Evolutionary conservation across 345 rosid genomes (phyloP).

Genomic region (Rhodomyrtus tomentosa): DNA sequence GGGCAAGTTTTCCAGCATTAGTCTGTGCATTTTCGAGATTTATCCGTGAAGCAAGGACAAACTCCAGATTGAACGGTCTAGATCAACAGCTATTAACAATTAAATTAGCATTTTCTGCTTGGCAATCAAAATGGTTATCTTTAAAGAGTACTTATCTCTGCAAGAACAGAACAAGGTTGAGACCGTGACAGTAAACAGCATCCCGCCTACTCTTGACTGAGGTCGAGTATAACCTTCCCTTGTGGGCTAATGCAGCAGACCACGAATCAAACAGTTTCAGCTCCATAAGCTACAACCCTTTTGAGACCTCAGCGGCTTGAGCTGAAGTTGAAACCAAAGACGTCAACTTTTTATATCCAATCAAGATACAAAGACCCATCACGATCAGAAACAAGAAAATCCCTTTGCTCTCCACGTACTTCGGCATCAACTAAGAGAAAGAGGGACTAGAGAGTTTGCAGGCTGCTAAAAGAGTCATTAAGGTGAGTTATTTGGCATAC

Average conservation of each 20-base stretch:
- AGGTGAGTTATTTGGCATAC: not conserved
- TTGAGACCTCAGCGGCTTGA: not conserved
- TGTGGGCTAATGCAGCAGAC: not conserved
- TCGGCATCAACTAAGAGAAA: not conserved
- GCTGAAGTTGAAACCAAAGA: not conserved
- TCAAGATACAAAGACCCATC: not conserved
- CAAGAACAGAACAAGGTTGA: not conserved
- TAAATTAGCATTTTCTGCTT: not conserved
- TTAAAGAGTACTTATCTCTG: not conserved
- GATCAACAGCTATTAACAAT: not conserved
- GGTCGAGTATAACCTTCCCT: not conserved
- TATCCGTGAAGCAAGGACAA: not conserved
- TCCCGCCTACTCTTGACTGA: not conserved
- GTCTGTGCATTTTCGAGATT: not conserved
- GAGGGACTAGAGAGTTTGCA: not conserved
- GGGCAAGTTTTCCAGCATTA: not conserved
- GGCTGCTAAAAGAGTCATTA: not conserved
- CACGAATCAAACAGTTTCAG: not conserved
- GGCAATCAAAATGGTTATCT: not conserved
- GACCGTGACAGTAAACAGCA: not conserved
- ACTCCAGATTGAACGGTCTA: not conserved
- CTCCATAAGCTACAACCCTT: not conserved
- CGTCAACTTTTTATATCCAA: not conserved
- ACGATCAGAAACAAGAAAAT: not conserved
- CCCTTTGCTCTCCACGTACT: not conserved